Evolutionary conservation across 2,329 filamentous ascomycete genomes (phyloP).

Genomic region (Cadophora gregata): DNA sequence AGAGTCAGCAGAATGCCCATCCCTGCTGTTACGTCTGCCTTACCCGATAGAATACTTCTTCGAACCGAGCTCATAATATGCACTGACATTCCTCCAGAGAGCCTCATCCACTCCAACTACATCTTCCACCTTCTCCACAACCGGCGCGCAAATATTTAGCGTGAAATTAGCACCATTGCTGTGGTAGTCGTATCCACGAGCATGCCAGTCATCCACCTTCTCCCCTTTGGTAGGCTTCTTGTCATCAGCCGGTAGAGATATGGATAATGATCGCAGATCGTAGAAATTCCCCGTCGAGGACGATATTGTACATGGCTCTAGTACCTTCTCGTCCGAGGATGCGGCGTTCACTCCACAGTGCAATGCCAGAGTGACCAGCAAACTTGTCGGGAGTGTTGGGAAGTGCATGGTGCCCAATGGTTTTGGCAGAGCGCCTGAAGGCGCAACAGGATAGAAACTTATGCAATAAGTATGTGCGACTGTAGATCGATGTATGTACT

Average conservation of each 20-base stretch:
- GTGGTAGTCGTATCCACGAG: slow-evolving; percentile 74
- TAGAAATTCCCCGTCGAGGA: slow-evolving; percentile 43
- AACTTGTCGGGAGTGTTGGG: slow-evolving; percentile 34
- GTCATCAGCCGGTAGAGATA: slow-evolving; percentile 36
- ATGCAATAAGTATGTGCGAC: not conserved
- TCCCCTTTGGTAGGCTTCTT: slow-evolving; percentile 56
- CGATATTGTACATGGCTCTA: slow-evolving; percentile 43
- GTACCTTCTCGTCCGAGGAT: slow-evolving; percentile 36
- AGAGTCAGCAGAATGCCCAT: slow-evolving; percentile 20
- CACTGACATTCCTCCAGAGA: slow-evolving; percentile 76
- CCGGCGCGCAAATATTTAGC: slow-evolving; percentile 78
- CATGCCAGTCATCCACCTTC: slow-evolving; percentile 65
- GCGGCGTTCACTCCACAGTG: slow-evolving; percentile 35
- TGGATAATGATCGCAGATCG: slow-evolving; percentile 43
- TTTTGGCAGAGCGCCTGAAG: slow-evolving; percentile 33
- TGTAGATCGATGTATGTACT: not conserved
- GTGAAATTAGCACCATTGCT: slow-evolving; percentile 74
- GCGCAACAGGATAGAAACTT: slow-evolving; percentile 30
- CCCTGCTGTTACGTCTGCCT: slow-evolving; percentile 42
- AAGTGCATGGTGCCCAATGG: slow-evolving; percentile 38
- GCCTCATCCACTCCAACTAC: slow-evolving; percentile 68
- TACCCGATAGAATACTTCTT: slow-evolving; percentile 78
- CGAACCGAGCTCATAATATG: slow-evolving; percentile 72
- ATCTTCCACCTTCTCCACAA: slow-evolving; percentile 69
- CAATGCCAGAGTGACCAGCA: slow-evolving; percentile 40